Evolutionary conservation across 2,329 filamentous ascomycete species (phyloP), one percentile per base, ranked within the genome.

Genomic region (Colletotrichum godetiae): DNA sequence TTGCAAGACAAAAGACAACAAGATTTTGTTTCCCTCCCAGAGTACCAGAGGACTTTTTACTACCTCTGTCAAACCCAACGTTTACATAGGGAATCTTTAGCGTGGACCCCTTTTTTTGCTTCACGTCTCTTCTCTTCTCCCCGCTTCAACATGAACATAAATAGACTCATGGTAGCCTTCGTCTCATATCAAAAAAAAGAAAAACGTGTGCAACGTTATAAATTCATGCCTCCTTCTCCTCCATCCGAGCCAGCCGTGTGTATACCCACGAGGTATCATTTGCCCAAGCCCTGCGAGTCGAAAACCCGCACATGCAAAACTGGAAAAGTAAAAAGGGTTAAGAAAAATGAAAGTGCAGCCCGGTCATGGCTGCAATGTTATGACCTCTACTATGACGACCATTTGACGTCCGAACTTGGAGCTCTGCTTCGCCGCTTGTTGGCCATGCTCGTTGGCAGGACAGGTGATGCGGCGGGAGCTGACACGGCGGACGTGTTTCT

Each of bases 381-480:
- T 63, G 29, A n/a, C 33, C 19, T 7, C 11, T 35, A n/a, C 37
- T 67, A 72, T 35, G 72, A 75, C 52, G 65, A 53, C 73, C 75
- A 76, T 56, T 76, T 74, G 19, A 73, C 66, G 67, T 76, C 75
- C 52, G 74, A 75, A 33, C 75, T 76, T 10, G 75, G 75, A 22
- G 74, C 75, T 35, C 75, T 73, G 55, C 61, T 74, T 13, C 75
- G 68, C 5, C 75, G 42, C 37, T 76, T 76, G 10, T 75, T 64
- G 57, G 62, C 68, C 27, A 66, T 55, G 15, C 62, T 70, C 6
- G 72, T 66, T n/a, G 75, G 62, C 15, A 53, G 67, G 10, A 72
- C 66, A 11, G 75, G 67, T 27, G 75, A 72, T 12, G 74, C 74
- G 22, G 68, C 65, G 15, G 71, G 74, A 3, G 70, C 71, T 19